Evolutionary conservation across 305 asterid genomes (phyloP).

Genomic region (Stenogyne calaminthoides): DNA sequence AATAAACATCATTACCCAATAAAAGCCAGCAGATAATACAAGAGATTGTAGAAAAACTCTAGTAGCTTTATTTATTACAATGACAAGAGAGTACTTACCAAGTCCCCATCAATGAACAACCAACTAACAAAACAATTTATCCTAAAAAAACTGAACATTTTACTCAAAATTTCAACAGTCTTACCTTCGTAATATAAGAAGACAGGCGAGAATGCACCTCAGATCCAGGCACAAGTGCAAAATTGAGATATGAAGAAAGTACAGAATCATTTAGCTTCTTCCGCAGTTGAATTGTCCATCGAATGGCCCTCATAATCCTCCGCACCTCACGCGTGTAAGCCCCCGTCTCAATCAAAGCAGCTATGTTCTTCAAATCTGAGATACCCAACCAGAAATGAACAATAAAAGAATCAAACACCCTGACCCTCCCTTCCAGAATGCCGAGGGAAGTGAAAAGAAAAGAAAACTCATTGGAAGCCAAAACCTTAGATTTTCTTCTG

Average conservation of each 20-base stretch:
- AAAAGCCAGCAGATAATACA: background rate
- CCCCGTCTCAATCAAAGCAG: constrained; percentile 77
- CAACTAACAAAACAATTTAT: background rate
- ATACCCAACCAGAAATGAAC: constrained; percentile 13
- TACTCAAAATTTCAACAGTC: background rate
- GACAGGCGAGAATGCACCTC: constrained; percentile 66
- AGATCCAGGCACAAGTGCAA: constrained; percentile 73
- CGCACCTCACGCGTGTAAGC: constrained; percentile 82
- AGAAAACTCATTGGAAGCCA: background rate
- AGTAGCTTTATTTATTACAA: background rate
- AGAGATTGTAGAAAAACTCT: background rate
- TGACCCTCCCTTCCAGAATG: background rate
- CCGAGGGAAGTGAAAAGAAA: background rate
- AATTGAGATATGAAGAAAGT: constrained; percentile 61
- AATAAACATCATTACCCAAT: background rate
- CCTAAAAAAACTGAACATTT: background rate
- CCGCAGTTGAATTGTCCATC: constrained; percentile 77
- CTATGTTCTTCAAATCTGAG: constrained; percentile 77
- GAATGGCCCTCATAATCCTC: constrained; percentile 71
- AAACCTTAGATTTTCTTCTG: background rate
- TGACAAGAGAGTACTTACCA: background rate
- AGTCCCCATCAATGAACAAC: constrained; percentile 1
- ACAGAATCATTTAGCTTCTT: constrained; percentile 68
- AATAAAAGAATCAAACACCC: background rate
- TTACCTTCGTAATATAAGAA: constrained; percentile 71